Evolutionary conservation across 2,329 filamentous ascomycete genomes (phyloP).

Genomic region (Bipolaris sorokiniana): DNA sequence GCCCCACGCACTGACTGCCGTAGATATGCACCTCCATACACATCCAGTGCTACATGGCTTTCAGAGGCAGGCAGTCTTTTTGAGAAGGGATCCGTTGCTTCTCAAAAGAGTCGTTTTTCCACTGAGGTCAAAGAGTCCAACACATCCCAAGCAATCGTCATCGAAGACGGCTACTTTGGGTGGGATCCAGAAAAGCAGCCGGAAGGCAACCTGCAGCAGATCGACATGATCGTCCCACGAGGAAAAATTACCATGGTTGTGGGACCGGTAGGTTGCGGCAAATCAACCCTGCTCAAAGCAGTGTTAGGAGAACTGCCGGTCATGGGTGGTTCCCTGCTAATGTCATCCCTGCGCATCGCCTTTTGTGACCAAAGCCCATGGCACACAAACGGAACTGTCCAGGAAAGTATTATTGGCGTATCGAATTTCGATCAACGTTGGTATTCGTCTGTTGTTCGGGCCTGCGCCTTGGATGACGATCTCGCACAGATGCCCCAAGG

Average conservation of each 20-base stretch:
- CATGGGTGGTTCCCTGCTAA: slow-evolving; percentile 39
- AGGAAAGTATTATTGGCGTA: slow-evolving; percentile 47
- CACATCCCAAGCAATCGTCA: slow-evolving; percentile 42
- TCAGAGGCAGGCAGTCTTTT: slow-evolving; percentile 30
- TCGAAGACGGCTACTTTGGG: slow-evolving; percentile 56
- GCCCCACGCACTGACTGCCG: slow-evolving; percentile 29
- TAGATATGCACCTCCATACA: slow-evolving; percentile 26
- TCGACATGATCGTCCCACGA: slow-evolving; percentile 51
- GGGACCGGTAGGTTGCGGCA: slow-evolving; percentile 60
- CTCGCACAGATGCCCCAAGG: slow-evolving; percentile 41
- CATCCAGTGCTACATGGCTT: slow-evolving; percentile 25
- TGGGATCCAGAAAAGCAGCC: slow-evolving; percentile 54
- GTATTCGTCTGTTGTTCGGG: slow-evolving; percentile 46
- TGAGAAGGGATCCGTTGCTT: slow-evolving; percentile 34
- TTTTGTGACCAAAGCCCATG: slow-evolving; percentile 49
- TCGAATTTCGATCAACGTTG: slow-evolving; percentile 46
- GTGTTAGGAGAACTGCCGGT: slow-evolving; percentile 44
- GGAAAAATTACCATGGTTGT: slow-evolving; percentile 57
- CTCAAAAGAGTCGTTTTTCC: slow-evolving; percentile 34
- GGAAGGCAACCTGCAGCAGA: slow-evolving; percentile 46
- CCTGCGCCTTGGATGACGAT: slow-evolving; percentile 46
- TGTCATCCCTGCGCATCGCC: slow-evolving; percentile 43
- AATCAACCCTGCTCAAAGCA: slow-evolving; percentile 55
- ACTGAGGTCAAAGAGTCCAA: slow-evolving; percentile 30
- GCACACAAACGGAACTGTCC: slow-evolving; percentile 47